Evolutionary conservation across 768 basidiomycete genomes (phyloP).

Genomic region (Rhodotorula diobovata): DNA sequence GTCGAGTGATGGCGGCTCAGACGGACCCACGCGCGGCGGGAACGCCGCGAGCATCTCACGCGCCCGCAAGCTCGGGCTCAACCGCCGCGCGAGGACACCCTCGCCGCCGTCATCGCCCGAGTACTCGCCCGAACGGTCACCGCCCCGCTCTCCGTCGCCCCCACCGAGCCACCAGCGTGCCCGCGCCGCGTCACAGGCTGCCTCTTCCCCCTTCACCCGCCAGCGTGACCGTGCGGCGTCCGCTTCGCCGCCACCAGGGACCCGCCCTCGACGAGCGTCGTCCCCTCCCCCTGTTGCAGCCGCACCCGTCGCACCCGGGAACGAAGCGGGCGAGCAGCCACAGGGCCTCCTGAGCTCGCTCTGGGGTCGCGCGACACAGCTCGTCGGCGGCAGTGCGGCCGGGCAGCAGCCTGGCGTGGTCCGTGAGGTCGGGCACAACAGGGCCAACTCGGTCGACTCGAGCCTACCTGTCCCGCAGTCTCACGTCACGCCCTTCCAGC

Average conservation of each 20-base stretch:
- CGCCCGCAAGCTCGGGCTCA: constrained; percentile 2
- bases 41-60: background rate
- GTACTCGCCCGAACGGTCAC: background rate
- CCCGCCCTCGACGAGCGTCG: background rate
- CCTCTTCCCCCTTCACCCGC: background rate
- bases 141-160: background rate
- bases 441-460: background rate
- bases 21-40: no score
- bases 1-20: background rate
- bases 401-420: background rate
- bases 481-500: constrained; percentile 11
- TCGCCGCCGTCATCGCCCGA: background rate
- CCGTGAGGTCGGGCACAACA: background rate
- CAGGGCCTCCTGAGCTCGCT: constrained; percentile 11
- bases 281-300: background rate
- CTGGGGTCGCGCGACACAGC: constrained; percentile 11
- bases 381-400: constrained; percentile 6
- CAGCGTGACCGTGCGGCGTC: background rate
- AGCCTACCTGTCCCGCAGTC: background rate
- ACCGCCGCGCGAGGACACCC: background rate
- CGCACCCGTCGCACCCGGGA: background rate
- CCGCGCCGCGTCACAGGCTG: background rate
- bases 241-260: background rate
- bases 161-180: background rate
- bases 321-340: background rate